A percentile compares a stretch with the other conserved stretches of the same genome.
These are phyloP conservation scores for Fomitopsis betulina DNA, from an alignment of 1,284 basidiomycete species.

Conservation along the genomic window DNA sequence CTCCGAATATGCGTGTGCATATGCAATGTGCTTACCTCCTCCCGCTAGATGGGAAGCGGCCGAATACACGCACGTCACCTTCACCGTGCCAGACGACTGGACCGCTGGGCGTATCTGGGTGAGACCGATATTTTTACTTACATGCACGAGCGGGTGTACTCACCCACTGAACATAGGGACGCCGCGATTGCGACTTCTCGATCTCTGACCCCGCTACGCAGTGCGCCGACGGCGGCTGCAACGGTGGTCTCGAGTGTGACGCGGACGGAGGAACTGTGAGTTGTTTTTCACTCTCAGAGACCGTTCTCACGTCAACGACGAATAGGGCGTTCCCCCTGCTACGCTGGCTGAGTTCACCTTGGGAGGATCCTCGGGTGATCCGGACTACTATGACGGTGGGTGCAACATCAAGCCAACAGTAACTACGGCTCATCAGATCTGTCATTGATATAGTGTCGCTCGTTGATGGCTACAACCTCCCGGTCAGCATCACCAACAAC, in stretches of 20 bases:
- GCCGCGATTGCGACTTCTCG: conserved; percentile 41
- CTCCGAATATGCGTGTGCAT: not conserved
- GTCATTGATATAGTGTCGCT: conserved; percentile 26
- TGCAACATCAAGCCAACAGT: not conserved
- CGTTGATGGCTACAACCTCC: conserved; percentile 40
- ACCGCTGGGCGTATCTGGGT: conserved; percentile 37
- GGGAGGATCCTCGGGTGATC: conserved; percentile 16
- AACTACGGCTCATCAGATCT: not conserved
- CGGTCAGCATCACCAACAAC: conserved; percentile 37
- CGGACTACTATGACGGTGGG: conserved; percentile 40
- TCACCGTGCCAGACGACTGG: conserved; percentile 35
- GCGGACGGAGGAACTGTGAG: conserved; percentile 32
- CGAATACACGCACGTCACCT: conserved; percentile 26
- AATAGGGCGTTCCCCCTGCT: conserved; percentile 38
- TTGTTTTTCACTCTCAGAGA: conserved; percentile 10
- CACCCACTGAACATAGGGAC: conserved; percentile 24
- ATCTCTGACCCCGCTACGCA: conserved; percentile 33
- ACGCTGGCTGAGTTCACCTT: conserved; percentile 43
- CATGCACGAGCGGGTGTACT: not conserved
- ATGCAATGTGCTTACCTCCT: not conserved
- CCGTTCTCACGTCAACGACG: not conserved
- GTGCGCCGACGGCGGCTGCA: conserved; percentile 42
- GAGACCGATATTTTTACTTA: not conserved
- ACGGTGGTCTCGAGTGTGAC: conserved; percentile 43
- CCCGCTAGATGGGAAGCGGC: conserved; percentile 27